Evolutionary conservation across 768 basidiomycete genomes (phyloP).

Genomic region (Trametes cubensis): DNA sequence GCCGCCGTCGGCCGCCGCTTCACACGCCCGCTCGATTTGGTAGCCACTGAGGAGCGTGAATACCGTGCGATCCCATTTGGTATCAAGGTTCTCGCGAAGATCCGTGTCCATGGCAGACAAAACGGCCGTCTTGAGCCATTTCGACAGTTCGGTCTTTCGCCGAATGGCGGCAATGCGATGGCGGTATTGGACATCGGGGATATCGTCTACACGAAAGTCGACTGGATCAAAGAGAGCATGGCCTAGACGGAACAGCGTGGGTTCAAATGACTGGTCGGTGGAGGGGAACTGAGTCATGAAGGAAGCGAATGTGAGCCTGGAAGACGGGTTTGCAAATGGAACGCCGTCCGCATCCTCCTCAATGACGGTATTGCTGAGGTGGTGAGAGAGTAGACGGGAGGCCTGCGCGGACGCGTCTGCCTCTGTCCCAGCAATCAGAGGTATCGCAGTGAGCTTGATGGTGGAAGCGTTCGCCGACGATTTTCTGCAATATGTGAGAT

Average conservation of each 20-base stretch:
- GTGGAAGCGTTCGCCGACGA: constrained; percentile 63
- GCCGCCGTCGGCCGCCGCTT: constrained; percentile 70
- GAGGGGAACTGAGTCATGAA: constrained; percentile 72
- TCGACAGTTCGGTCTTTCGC: constrained; percentile 77
- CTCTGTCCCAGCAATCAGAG: constrained; percentile 40
- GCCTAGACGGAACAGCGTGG: constrained; percentile 85
- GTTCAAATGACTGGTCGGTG: constrained; percentile 73
- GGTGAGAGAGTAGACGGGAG: constrained; percentile 71
- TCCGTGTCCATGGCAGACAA: constrained; percentile 73
- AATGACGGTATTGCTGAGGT: constrained; percentile 74
- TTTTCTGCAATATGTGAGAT: constrained; percentile 40
- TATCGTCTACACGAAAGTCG: constrained; percentile 58
- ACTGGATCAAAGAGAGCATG: constrained; percentile 87
- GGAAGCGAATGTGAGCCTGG: constrained; percentile 73
- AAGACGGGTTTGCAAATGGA: constrained; percentile 68
- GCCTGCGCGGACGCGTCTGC: constrained; percentile 46
- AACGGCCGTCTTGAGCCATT: constrained; percentile 82
- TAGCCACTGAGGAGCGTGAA: constrained; percentile 86
- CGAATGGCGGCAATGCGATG: constrained; percentile 64
- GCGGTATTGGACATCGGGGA: constrained; percentile 61
- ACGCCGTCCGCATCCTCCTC: constrained; percentile 67
- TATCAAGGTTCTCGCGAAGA: constrained; percentile 51
- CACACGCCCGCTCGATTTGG: constrained; percentile 82
- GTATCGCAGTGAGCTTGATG: constrained; percentile 54
- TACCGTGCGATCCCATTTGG: constrained; percentile 51